These are phyloP conservation scores for Fusarium sp. DNA, from an alignment of 2,329 filamentous ascomycete species.

Conservation along the genomic window DNA sequence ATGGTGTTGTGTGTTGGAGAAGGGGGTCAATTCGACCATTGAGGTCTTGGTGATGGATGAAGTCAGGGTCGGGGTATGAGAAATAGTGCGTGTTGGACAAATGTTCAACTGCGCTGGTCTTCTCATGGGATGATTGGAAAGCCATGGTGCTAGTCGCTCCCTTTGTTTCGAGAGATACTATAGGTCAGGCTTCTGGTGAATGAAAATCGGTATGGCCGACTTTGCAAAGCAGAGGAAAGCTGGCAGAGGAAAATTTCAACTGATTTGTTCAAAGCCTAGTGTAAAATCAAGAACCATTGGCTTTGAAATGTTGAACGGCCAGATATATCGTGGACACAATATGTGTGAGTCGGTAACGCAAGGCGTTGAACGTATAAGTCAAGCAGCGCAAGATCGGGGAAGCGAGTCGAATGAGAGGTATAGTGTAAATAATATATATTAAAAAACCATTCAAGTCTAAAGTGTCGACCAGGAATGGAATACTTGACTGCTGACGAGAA, in stretches of 20 bases:
- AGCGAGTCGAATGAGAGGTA: not conserved
- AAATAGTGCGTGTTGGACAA: not conserved
- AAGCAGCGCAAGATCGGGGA: conserved; percentile 8
- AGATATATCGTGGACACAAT: conserved; percentile 4
- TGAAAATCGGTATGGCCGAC: not conserved
- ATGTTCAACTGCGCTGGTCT: not conserved
- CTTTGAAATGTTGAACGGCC: not conserved
- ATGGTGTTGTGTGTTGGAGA: conserved; percentile 12
- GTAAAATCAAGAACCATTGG: not conserved
- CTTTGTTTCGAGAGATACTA: not conserved
- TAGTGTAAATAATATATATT: not conserved
- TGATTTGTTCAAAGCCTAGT: not conserved
- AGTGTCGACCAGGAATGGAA: not conserved
- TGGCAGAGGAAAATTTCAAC: not conserved
- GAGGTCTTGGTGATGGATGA: conserved; percentile 12
- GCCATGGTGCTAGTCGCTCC: conserved; percentile 7
- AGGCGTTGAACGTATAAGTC: conserved; percentile 27
- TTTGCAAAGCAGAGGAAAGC: not conserved
- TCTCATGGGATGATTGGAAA: not conserved
- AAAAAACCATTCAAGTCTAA: not conserved
- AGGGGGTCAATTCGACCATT: conserved; percentile 24
- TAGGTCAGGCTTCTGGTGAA: not conserved
- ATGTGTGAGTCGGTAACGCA: conserved; percentile 10
- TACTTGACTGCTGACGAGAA: conserved; percentile 1
- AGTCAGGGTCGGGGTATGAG: not conserved